Conservation (phyloP, 192 early-diverging fungal species). For the Coemansia javaensis region DNA sequence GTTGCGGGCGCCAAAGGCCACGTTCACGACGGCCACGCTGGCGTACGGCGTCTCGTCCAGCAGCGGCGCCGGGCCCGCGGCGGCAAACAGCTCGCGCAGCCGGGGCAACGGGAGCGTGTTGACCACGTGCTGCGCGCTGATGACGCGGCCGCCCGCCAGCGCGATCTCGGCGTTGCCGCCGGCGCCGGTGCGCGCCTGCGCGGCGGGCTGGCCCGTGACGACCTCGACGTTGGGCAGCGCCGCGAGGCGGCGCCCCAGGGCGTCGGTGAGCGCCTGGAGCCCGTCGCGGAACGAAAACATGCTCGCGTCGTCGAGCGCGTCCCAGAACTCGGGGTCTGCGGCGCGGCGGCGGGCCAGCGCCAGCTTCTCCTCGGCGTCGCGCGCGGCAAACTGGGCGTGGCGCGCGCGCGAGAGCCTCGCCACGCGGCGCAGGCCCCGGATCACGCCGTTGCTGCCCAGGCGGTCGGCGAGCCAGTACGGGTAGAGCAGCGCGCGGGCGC, state of each 20-base stretch:
- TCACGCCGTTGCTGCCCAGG: conserved; percentile 20
- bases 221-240: conserved; percentile 57
- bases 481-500: conserved; percentile 68
- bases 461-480: conserved; percentile 67
- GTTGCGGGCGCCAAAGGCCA: conserved; percentile 55
- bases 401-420: conserved; percentile 27
- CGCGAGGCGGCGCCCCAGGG: conserved; percentile 53
- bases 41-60: conserved; percentile 63
- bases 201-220: conserved; percentile 40
- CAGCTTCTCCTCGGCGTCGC: conserved; percentile 14
- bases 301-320: conserved; percentile 57
- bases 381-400: conserved; percentile 13
- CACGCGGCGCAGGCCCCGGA: conserved; percentile 22
- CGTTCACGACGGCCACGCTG: conserved; percentile 80
- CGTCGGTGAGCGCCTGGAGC: conserved; percentile 62
- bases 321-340: conserved; percentile 55
- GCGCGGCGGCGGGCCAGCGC: conserved; percentile 11
- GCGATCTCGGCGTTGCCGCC: conserved; percentile 21
- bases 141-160: conserved; percentile 21
- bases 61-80: conserved; percentile 32
- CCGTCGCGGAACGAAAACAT: conserved; percentile 83
- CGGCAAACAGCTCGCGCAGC: conserved; percentile 49
- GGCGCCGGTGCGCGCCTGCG: conserved; percentile 31
- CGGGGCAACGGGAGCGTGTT: conserved; percentile 59
- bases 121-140: conserved; percentile 60